Evolutionary conservation across 164 flowering plant species (phyloP).

Genomic region (Sextonia rubra): DNA sequence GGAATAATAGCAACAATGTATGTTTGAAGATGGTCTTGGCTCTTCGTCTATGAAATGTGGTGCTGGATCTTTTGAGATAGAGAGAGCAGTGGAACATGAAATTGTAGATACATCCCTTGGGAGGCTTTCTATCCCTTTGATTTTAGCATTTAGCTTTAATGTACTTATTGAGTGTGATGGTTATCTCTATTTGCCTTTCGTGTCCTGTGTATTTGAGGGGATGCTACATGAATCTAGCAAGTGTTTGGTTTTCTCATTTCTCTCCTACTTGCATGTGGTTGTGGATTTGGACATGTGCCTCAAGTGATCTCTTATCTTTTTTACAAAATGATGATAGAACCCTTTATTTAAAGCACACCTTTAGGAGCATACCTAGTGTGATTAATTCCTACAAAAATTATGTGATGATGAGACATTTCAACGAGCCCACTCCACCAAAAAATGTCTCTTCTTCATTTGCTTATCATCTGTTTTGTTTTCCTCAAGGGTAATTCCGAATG

Average conservation of each 20-base stretch:
- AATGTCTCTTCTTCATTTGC: not conserved
- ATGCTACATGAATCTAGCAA: conserved; percentile 7
- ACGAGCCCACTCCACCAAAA: not conserved
- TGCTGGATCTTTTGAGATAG: not conserved
- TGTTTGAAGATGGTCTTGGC: conserved; percentile 4
- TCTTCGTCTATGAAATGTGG: not conserved
- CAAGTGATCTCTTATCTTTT: too few species aligned
- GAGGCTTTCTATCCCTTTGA: conserved; percentile 3
- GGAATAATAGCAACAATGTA: not conserved
- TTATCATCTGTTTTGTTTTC: too few species aligned
- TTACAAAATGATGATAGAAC: not conserved
- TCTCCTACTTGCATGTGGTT: not conserved
- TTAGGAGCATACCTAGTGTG: too few species aligned
- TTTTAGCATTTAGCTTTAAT: conserved; percentile 7
- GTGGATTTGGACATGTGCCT: not conserved
- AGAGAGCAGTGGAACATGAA: conserved; percentile 8
- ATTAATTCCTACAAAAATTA: too few species aligned
- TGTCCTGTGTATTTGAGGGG: not conserved
- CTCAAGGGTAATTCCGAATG: too few species aligned
- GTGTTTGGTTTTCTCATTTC: not conserved
- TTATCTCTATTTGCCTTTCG: not conserved
- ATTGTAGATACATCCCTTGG: conserved; percentile 14
- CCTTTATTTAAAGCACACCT: too few species aligned
- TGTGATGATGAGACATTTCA: not conserved
- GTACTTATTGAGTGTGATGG: not conserved